Base-by-base conservation (phyloP, 169 alveolate species). In the Eimeria falciformis region DNA sequence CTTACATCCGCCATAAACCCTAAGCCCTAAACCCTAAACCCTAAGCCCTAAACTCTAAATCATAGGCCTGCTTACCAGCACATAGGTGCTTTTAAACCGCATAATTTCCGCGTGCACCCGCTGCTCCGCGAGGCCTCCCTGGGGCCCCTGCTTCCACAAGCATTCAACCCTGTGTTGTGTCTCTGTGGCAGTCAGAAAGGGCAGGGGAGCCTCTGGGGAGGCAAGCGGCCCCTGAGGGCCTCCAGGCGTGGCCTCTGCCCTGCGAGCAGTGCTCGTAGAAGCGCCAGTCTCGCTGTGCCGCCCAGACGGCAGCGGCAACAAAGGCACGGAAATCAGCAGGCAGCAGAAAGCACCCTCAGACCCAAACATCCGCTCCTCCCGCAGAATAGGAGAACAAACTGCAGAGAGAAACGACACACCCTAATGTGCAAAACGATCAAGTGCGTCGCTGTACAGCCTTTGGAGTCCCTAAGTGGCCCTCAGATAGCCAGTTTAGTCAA, bases 131-230 rank as follows among this genome's bases (percentile, higher is more conserved):
- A 71, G 82, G 82, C 56, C 55, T 55, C 82, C 82, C 55, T 25
- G 82, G 82, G 82, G 56, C 50, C 50, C 55, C 82, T 71, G 82
- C 82, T 17, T 71, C 82, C 82, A 71, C 82, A 25, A 37, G 23
- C 55, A 6, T 33, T 71, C 82, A 21, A 71, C 82, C 23, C 55
- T 25, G 21, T 71, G 82, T 71, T 71, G 82, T 11, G 82, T 71
- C 55, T 71, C 82, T 5, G 82, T 71, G 29, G 82, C 82, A 4
- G 82, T 29, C 2, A 71, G 29, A 40, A 71, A 71, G 55, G 82
- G 55, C 6, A 33, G 29, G 2, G 82, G 50, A 6, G 23, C 23
- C 6, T 25, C 55, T 3, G 82, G 23, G 82, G 55, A 6, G 29
- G 46, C 50, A 25, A 27, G 27, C 9, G 55, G 56, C 33, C 82